phyloP scores from a whole-genome alignment of 2,329 filamentous ascomycete species.

The Botrytis deweyae region DNA sequence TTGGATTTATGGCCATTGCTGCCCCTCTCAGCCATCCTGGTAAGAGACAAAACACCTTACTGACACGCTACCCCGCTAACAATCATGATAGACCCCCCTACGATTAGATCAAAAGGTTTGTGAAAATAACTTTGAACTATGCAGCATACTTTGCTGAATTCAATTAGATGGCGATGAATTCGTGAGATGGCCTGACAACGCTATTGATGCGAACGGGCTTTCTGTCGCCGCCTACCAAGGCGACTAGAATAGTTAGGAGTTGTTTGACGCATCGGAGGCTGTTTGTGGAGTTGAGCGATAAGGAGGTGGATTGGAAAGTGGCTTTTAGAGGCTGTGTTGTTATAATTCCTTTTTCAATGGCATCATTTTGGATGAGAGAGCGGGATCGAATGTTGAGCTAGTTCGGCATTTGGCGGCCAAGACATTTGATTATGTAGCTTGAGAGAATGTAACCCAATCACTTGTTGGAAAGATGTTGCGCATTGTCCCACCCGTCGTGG shows the following conservation, averaged over 20 bases:
- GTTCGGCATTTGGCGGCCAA: background rate
- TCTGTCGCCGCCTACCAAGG: background rate
- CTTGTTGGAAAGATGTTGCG: background rate
- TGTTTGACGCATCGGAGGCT: background rate
- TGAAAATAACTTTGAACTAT: background rate
- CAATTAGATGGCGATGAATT: slow-evolving; percentile 7
- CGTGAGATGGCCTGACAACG: slow-evolving; percentile 15
- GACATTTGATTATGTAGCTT: background rate
- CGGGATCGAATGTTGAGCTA: background rate
- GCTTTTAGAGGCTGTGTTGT: background rate
- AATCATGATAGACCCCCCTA: background rate
- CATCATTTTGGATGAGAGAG: background rate
- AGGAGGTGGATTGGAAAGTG: background rate
- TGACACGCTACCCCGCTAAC: background rate
- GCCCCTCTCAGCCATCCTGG: background rate
- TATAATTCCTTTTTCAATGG: background rate
- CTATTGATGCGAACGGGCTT: background rate
- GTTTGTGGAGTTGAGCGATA: too few species aligned
- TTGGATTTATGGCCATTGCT: slow-evolving; percentile 10
- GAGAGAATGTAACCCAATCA: background rate
- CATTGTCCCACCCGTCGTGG: background rate
- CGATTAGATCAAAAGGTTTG: background rate
- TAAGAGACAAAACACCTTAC: background rate
- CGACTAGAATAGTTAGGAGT: background rate
- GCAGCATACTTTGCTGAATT: background rate